Evolutionary conservation across 805 yeast species (phyloP), one percentile per base, ranked within the genome.

Genomic region (Kregervanrija pseudodelftensis): DNA sequence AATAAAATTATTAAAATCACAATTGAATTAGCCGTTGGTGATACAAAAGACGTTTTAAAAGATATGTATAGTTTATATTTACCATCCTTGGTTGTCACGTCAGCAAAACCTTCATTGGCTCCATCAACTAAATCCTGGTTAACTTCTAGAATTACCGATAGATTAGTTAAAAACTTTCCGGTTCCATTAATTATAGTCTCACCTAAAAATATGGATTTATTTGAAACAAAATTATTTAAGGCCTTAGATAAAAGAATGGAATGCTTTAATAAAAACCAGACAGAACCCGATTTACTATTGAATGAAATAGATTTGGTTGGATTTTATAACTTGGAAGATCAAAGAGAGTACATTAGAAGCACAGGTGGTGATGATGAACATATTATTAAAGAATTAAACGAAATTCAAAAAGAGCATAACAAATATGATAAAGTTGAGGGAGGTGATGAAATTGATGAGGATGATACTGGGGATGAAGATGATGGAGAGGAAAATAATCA

Each of bases 101-200:
- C 82, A 11, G 72, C 82, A 1, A 79, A 79, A 49, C 79, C 79
- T 15, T 51, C 62, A 3, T 50, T 52, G 39, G 79, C 79, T 1
- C 63, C 68, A 13, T 80, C 83, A 2, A 66, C 78, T 17, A 66
- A 74, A 46, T 70, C 82, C 17, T 78, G 88, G 84, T 65, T 65
- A 36, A 75, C 84, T 5, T 73, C 81, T 30, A 76, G 82, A 50
- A 62, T 83, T 35, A 73, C 84, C 17, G 86, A 81, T 56, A 65
- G 85, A 40, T 66, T 82, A 39, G 83, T 82, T 30, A 79, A 77
- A 54, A 76, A 74, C 53, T 79, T 73, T 51, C 79, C 81, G 4
- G 71, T 81, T 12, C 89, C 90, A 0, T 74, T 79, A n/a, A 70
- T 82, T 17, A 74, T 82, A 40, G 82, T 78, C 0, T 85, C 89